phyloP scores from a whole-genome alignment of 148 eudicot genomes.

The Limonium bicolor region DNA sequence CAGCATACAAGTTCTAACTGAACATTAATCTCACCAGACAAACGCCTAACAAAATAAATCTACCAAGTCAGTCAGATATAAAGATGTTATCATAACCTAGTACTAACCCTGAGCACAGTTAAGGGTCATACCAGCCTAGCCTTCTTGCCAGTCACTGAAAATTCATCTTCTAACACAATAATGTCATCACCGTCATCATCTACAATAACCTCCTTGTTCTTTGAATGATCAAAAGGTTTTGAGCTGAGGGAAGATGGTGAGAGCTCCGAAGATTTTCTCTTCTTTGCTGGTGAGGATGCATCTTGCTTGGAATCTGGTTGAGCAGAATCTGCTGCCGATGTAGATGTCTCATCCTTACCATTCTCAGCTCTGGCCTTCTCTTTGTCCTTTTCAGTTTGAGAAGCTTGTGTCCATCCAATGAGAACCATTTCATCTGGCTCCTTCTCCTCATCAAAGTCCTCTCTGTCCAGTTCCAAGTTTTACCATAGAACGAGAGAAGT shows the following conservation, averaged over 20 bases:
- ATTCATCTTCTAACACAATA: conserved; percentile 38
- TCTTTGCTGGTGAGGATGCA: conserved; percentile 23
- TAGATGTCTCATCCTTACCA: conserved; percentile 49
- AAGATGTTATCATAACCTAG: too few relatives aligned
- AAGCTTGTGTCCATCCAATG: conserved; percentile 62
- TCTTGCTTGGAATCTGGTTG: conserved; percentile 22
- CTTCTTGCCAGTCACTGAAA: conserved; percentile 31
- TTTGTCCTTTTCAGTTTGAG: conserved; percentile 28
- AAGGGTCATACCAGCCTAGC: conserved; percentile 27
- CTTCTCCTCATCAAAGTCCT: conserved; percentile 91
- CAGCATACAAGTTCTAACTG: too few relatives aligned
- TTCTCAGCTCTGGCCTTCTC: conserved; percentile 20
- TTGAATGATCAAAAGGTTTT: conserved; percentile 10
- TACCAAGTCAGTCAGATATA: too few relatives aligned
- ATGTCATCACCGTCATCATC: conserved; percentile 36
- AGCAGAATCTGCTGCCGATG: conserved; percentile 15
- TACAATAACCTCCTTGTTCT: conserved; percentile 27
- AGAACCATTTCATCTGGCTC: conserved; percentile 98
- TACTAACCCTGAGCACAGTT: too few relatives aligned
- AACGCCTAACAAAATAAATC: too few relatives aligned
- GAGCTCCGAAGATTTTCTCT: conserved; percentile 48
- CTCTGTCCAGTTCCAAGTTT: conserved; percentile 45
- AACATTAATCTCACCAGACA: too few relatives aligned
- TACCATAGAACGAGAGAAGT: too few relatives aligned
- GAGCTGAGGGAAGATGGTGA: conserved; percentile 13